phyloP scores from a whole-genome alignment of 2,329 filamentous ascomycete genomes.

The Phoma sp. region DNA sequence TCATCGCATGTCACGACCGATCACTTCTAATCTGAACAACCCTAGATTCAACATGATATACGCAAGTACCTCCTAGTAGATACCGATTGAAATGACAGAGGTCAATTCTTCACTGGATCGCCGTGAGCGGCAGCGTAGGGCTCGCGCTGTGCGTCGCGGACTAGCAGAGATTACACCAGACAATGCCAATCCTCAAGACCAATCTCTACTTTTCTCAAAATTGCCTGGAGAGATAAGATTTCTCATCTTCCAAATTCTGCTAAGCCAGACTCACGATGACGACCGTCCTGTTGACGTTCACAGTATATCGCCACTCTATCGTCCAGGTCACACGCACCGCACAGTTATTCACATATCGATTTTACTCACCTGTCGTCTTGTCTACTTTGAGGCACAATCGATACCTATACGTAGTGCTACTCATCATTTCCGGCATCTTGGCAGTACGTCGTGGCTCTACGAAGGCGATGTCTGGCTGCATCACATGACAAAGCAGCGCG shows the following conservation, averaged over 20 bases:
- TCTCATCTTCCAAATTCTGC: conserved; percentile 20
- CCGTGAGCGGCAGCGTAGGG: conserved; percentile 18
- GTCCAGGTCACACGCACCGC: conserved; percentile 38
- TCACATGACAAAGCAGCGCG: conserved; percentile 27
- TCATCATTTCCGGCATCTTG: conserved; percentile 25
- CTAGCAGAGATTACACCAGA: conserved; percentile 25
- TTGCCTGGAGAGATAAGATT: conserved; percentile 35
- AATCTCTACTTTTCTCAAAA: conserved; percentile 29
- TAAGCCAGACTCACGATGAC: conserved; percentile 21
- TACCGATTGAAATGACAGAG: conserved; percentile 7
- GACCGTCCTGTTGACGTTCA: conserved; percentile 11
- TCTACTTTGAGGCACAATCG: conserved; percentile 47
- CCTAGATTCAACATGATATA: too few species aligned
- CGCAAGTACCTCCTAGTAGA: too few species aligned
- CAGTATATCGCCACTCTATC: conserved; percentile 20
- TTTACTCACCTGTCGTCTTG: conserved; percentile 47
- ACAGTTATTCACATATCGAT: conserved; percentile 37
- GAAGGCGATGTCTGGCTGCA: conserved; percentile 24
- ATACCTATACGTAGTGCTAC: conserved; percentile 43
- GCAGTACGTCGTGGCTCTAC: conserved; percentile 13
- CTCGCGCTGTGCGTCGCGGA: conserved; percentile 22
- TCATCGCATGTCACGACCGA: neutral
- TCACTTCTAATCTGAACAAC: too few species aligned
- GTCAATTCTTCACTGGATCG: conserved; percentile 6
- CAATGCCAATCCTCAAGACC: conserved; percentile 26